Evolutionary conservation across 2,329 filamentous ascomycete genomes (phyloP).

Genomic region (Sclerotiophoma versabilis): DNA sequence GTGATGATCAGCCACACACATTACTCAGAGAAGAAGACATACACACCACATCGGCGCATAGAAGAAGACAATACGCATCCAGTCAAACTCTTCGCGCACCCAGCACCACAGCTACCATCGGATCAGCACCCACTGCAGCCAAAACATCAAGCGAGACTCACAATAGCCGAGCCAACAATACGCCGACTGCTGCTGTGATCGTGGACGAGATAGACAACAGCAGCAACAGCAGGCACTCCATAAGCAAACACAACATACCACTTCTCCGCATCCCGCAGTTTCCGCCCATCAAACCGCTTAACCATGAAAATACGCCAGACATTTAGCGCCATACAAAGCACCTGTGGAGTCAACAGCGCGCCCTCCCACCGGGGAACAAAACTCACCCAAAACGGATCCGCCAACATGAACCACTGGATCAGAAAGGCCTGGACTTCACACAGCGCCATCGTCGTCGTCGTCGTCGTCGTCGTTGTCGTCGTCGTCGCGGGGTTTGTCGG

Average conservation of each 20-base stretch:
- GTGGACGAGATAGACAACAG: constrained; percentile 72
- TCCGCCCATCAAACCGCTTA: constrained; percentile 70
- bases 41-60: constrained; percentile 74
- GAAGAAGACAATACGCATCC: constrained; percentile 75
- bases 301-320: constrained; percentile 82
- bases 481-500: no score
- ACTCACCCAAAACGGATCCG: constrained; percentile 60
- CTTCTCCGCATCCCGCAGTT: constrained; percentile 72
- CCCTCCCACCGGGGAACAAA: constrained; percentile 71
- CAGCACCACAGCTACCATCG: constrained; percentile 75
- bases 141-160: constrained; percentile 38
- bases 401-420: constrained; percentile 73
- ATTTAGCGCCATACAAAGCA: constrained; percentile 82
- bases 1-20: constrained; percentile 14
- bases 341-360: constrained; percentile 60
- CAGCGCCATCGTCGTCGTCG: no score
- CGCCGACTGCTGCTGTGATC: constrained; percentile 59
- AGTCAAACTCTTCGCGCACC: constrained; percentile 71
- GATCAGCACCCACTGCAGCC: neutral
- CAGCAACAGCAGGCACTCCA: constrained; percentile 73
- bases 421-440: constrained; percentile 81
- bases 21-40: neutral
- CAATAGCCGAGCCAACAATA: constrained; percentile 76
- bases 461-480: no score
- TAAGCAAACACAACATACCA: constrained; percentile 76